These are phyloP conservation scores for Rubus idaeus DNA, from an alignment of 306 rosid species.

Conservation along the genomic window DNA sequence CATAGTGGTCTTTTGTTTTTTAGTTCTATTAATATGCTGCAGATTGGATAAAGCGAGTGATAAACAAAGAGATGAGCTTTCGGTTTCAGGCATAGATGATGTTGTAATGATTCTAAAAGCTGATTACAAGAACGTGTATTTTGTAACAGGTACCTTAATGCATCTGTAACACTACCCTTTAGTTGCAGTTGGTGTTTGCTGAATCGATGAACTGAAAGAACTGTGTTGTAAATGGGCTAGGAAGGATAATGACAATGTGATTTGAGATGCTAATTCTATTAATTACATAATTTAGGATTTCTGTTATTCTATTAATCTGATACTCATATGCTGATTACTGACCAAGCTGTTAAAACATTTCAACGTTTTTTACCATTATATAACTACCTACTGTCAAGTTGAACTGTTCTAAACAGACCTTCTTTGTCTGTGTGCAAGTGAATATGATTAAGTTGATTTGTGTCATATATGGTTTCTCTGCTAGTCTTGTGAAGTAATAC, in stretches of 20 bases:
- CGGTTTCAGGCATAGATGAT: constrained; percentile 59
- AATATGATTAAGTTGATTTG: not conserved
- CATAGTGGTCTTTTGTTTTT: not conserved
- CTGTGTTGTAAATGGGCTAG: too few species aligned
- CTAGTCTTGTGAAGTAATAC: not conserved
- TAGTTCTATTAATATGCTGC: constrained; percentile 8
- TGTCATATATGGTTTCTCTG: too few species aligned
- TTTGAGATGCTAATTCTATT: too few species aligned
- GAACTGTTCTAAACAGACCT: not conserved
- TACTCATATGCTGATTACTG: too few species aligned
- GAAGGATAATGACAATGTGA: too few species aligned
- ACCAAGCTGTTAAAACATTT: too few species aligned
- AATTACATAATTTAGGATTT: too few species aligned
- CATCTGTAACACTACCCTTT: not conserved
- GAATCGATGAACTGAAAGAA: too few species aligned
- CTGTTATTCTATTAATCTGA: too few species aligned
- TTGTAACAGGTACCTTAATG: constrained; percentile 60
- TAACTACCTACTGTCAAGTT: too few species aligned
- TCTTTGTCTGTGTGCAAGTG: not conserved
- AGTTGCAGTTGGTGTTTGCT: not conserved
- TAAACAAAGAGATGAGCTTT: constrained; percentile 36
- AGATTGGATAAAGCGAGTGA: constrained; percentile 26
- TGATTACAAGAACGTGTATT: constrained; percentile 62
- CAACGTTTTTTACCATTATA: too few species aligned
- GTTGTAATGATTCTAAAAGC: constrained; percentile 54